phyloP scores from a whole-genome alignment of 2,329 filamentous ascomycete genomes.

The Microcyclosporella mali region DNA sequence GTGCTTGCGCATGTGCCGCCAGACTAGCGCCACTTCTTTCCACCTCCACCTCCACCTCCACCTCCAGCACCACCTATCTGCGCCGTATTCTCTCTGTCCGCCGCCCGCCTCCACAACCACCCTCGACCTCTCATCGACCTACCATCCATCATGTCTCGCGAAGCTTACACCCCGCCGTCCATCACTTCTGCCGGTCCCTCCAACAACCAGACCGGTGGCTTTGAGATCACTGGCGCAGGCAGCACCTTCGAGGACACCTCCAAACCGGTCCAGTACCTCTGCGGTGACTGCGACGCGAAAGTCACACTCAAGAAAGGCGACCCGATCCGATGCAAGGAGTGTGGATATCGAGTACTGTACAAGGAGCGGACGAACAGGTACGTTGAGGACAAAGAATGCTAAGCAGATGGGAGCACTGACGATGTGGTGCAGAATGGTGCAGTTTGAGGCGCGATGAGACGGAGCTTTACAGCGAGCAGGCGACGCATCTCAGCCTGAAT shows the following conservation, averaged over 20 bases:
- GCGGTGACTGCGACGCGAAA: constrained; percentile 77
- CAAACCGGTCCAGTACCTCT: constrained; percentile 49
- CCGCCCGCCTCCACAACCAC: constrained; percentile 6
- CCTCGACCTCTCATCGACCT: constrained; percentile 2
- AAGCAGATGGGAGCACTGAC: constrained; percentile 10
- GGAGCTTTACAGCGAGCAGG: too few species aligned
- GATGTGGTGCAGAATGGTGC: constrained; percentile 70
- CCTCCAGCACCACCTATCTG: background rate
- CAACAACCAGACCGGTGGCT: constrained; percentile 13
- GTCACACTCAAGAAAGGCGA: constrained; percentile 71
- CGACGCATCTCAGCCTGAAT: too few species aligned
- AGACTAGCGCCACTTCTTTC: background rate
- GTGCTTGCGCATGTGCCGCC: background rate
- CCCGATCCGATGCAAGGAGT: constrained; percentile 82
- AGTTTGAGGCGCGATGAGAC: constrained; percentile 85
- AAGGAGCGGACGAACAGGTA: constrained; percentile 97
- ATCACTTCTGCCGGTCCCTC: constrained; percentile 28
- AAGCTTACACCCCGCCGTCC: constrained; percentile 70
- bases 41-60: constrained; percentile 1
- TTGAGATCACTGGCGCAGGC: constrained; percentile 46
- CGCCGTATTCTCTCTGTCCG: too few species aligned
- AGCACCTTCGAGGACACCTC: constrained; percentile 54
- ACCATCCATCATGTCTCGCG: constrained; percentile 46
- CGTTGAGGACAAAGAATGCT: background rate
- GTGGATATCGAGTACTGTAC: constrained; percentile 90